Percentiles rank a stretch among this genome's conserved stretches.
Conservation (phyloP, 495 filamentous ascomycete genomes). For the Neurospora sp. region DNA sequence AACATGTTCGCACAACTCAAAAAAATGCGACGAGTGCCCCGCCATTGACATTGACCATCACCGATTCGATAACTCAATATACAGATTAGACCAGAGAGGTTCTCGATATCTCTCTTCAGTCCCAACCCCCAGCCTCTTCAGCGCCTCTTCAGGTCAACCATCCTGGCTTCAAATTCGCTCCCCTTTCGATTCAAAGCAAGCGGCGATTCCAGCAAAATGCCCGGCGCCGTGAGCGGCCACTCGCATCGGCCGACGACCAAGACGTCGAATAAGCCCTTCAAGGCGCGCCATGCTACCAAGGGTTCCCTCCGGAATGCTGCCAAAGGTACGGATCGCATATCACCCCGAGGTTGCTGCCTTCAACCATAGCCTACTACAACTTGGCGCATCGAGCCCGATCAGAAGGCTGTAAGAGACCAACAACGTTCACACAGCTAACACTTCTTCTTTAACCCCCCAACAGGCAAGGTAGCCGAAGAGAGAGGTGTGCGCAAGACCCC, state of each 20-base stretch:
- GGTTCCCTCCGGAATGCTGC: constrained; percentile 65
- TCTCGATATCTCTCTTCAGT: constrained; percentile 11
- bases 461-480: constrained; percentile 35
- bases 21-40: constrained; percentile 19
- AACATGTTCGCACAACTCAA: constrained; percentile 11
- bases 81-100: background rate
- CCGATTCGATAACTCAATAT: background rate
- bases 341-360: background rate
- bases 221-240: constrained; percentile 49
- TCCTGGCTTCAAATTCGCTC: constrained; percentile 31
- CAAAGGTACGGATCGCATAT: constrained; percentile 51
- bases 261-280: constrained; percentile 74
- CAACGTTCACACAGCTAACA: constrained; percentile 5
- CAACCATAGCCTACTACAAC: background rate
- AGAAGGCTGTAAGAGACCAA: background rate
- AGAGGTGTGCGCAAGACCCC: constrained; percentile 70
- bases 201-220: constrained; percentile 51
- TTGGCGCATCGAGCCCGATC: background rate
- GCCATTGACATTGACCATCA: constrained; percentile 8
- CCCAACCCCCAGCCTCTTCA: background rate
- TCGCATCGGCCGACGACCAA: constrained; percentile 92
- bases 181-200: constrained; percentile 84
- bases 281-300: constrained; percentile 83
- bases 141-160: background rate
- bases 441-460: background rate